Evolutionary conservation across 768 basidiomycete species (phyloP), one percentile per base, ranked within the genome.

Genomic region (Omphalotus guepiniiformis): DNA sequence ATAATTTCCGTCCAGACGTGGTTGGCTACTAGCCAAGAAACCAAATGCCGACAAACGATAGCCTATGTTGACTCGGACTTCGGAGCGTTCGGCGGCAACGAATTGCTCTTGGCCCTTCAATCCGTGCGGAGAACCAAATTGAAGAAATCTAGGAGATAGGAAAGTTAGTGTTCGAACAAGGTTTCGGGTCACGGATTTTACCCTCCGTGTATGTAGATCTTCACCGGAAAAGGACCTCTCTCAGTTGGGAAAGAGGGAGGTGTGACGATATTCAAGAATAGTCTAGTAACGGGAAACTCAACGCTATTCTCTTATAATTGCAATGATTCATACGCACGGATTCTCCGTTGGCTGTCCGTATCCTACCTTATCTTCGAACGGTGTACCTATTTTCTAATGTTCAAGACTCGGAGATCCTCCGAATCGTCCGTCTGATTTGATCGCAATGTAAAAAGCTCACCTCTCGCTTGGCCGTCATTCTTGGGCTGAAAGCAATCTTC

Each of bases 191-290:
- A 29, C 13, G 16, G 21, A 16, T 48, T 68, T 15, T 58, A 84
- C 83, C 85, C 85, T 61, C 86, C 87, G 48, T 90, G 87, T 25
- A 89, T 81, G 63, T 86, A 89, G 3, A 88, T 74, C 49, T 75
- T 83, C 45, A 88, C 85, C 1, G 85, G 81, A 50, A 83, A 78
- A 12, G 30, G 30, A 32, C 61, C 58, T 21, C 60, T 66, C 45
- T 65, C 65, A 12, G 58, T 58, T 39, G 72, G 69, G 63, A 67
- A 70, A 3, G 75, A 74, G 5, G 80, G 81, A 16, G 82, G 88
- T 22, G 69, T 63, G 27, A 78, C 75, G 38, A 87, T 78, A 58
- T 88, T 86, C 29, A 85, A 60, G 57, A 83, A 85, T 12, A 85
- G 62, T 1, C 85, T 85, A 27, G 7, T n/a, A n/a, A n/a, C n/a